Percentiles rank a stretch among this genome's conserved stretches.
These are phyloP conservation scores for Leishmania arabica DNA, from an alignment of 208 protist species.

Conservation along the genomic window DNA sequence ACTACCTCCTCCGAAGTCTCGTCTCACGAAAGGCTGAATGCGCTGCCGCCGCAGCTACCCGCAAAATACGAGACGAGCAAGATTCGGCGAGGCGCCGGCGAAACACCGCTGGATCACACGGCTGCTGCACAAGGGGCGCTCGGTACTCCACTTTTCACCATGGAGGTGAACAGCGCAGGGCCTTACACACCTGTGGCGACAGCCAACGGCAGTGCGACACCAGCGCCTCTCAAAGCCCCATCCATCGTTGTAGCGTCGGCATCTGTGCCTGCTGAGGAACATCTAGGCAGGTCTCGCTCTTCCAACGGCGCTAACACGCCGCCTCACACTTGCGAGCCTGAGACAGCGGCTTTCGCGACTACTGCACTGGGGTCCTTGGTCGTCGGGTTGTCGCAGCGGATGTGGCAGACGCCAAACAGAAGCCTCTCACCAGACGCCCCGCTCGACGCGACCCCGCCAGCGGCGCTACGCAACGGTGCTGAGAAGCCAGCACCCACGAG, in stretches of 20 bases:
- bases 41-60: background rate
- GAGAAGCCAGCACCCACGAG: background rate
- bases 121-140: background rate
- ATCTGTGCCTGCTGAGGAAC: background rate
- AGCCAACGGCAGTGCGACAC: background rate
- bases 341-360: background rate
- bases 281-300: background rate
- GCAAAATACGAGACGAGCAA: background rate
- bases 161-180: background rate
- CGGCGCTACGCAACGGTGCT: background rate
- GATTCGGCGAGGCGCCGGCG: background rate
- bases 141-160: background rate
- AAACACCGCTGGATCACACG: background rate
- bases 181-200: background rate
- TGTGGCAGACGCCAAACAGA: background rate
- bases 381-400: background rate
- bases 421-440: background rate
- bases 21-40: background rate
- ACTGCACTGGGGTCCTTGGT: background rate
- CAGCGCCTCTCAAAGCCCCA: background rate
- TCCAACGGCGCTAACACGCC: background rate
- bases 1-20: constrained; percentile 13
- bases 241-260: background rate
- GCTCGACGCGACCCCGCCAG: background rate
- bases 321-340: background rate